These are phyloP conservation scores for Aspergillus persii DNA, from an alignment of 2,329 filamentous ascomycete species.

Conservation along the genomic window DNA sequence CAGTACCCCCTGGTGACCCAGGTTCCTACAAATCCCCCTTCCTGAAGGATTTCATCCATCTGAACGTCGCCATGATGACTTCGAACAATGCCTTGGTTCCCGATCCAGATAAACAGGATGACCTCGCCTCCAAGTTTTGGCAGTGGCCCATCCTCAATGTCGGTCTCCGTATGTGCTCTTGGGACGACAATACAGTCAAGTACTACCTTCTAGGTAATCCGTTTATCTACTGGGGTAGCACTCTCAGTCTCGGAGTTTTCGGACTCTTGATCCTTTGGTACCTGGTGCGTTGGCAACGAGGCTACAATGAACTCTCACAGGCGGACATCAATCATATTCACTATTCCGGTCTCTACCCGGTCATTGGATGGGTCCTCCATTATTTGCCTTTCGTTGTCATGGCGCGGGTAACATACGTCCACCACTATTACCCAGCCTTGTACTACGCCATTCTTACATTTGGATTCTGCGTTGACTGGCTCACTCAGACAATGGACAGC, in stretches of 20 bases:
- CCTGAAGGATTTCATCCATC: slow-evolving; percentile 93
- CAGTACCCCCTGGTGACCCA: slow-evolving; percentile 84
- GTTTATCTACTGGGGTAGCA: slow-evolving; percentile 92
- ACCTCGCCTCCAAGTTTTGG: slow-evolving; percentile 95
- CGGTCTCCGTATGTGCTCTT: slow-evolving; percentile 96
- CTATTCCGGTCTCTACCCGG: slow-evolving; percentile 86
- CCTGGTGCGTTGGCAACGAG: slow-evolving; percentile 90
- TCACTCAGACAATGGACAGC: slow-evolving; percentile 65
- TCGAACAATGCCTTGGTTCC: slow-evolving; percentile 98
- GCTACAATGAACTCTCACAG: slow-evolving; percentile 77
- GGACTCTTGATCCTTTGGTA: slow-evolving; percentile 77
- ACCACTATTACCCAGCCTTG: slow-evolving; percentile 97
- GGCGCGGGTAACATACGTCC: slow-evolving; percentile 98
- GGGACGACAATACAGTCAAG: slow-evolving; percentile 93
- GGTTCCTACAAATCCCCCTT: slow-evolving; percentile 95
- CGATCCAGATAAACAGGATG: slow-evolving; percentile 98
- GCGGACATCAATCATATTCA: slow-evolving; percentile 90
- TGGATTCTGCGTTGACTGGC: slow-evolving; percentile 87
- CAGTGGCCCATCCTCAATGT: slow-evolving; percentile 97
- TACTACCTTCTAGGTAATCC: slow-evolving; percentile 99
- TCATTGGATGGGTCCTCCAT: slow-evolving; percentile 92
- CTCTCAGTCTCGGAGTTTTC: slow-evolving; percentile 71
- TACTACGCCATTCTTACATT: slow-evolving; percentile 93
- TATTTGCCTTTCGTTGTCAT: slow-evolving; percentile 95
- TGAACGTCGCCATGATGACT: slow-evolving; percentile 99